A percentile compares a stretch with the other conserved stretches of the same genome.
Conservation (phyloP, 352 stramenopile genomes). For the Phytophthora constricta region DNA sequence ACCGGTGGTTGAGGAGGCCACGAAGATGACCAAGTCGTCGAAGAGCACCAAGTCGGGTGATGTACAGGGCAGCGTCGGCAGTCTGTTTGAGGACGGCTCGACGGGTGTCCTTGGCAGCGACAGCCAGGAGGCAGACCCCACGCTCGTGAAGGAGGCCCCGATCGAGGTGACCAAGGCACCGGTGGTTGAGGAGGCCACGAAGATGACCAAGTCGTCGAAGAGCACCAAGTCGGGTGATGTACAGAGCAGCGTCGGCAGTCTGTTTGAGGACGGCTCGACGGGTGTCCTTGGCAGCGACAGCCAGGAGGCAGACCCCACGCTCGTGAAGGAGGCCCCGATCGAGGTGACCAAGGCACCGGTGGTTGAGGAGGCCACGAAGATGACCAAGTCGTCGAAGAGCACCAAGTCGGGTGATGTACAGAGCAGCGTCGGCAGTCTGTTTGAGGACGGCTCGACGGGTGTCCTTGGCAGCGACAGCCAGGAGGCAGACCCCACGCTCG, state of each 20-base stretch:
- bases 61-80: conserved; percentile 1
- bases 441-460: conserved; percentile 1
- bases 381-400: conserved; percentile 16
- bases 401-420: background rate
- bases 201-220: conserved; percentile 7
- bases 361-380: too few relatives aligned
- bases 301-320: too few relatives aligned
- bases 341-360: too few relatives aligned
- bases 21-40: conserved; percentile 3
- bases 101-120: conserved; percentile 1
- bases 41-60: background rate
- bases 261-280: too few relatives aligned
- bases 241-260: too few relatives aligned
- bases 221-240: too few relatives aligned
- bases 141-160: background rate
- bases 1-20: background rate
- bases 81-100: conserved; percentile 12
- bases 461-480: background rate
- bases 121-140: conserved; percentile 3
- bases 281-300: too few relatives aligned
- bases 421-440: conserved; percentile 1
- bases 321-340: too few relatives aligned
- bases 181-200: background rate
- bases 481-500: background rate
- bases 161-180: background rate